A percentile compares a stretch with the other conserved stretches of the same genome.
Conservation (phyloP, 176 grass and related monocot genomes). For the Thinopyrum elongatum region DNA sequence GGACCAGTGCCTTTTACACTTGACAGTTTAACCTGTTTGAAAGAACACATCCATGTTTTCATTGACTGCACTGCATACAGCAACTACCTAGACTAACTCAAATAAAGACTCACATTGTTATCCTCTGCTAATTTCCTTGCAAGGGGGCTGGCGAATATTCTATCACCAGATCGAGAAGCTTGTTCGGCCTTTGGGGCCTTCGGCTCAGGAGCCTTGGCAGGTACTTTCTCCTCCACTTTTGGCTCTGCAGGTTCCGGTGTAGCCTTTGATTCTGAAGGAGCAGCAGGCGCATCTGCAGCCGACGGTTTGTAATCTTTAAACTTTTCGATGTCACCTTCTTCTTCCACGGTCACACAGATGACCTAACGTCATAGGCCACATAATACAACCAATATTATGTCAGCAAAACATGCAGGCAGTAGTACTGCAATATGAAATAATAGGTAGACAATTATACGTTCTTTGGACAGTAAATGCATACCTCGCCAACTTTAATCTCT, state of each 20-base stretch:
- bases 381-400: not conserved
- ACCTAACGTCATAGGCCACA: slow-evolving; percentile 37
- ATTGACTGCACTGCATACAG: not conserved
- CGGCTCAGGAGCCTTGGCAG: slow-evolving; percentile 43
- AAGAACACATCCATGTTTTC: slow-evolving; percentile 14
- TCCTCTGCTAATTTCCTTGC: slow-evolving; percentile 95
- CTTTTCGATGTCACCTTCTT: slow-evolving; percentile 82
- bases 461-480: slow-evolving; percentile 32
- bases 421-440: not conserved
- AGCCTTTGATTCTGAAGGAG: slow-evolving; percentile 49
- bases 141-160: slow-evolving; percentile 82
- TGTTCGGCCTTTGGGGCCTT: slow-evolving; percentile 57
- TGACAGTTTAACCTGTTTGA: slow-evolving; percentile 70
- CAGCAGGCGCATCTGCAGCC: slow-evolving; percentile 47
- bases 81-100: not conserved
- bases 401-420: not conserved
- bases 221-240: slow-evolving; percentile 51
- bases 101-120: slow-evolving; percentile 57
- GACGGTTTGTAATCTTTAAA: slow-evolving; percentile 87
- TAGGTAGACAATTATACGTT: not conserved
- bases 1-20: slow-evolving; percentile 91
- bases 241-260: slow-evolving; percentile 43
- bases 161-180: slow-evolving; percentile 52
- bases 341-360: slow-evolving; percentile 84
- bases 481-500: slow-evolving; percentile 97